Evolutionary conservation across 768 basidiomycete genomes (phyloP).

Genomic region (Russula olivacea): DNA sequence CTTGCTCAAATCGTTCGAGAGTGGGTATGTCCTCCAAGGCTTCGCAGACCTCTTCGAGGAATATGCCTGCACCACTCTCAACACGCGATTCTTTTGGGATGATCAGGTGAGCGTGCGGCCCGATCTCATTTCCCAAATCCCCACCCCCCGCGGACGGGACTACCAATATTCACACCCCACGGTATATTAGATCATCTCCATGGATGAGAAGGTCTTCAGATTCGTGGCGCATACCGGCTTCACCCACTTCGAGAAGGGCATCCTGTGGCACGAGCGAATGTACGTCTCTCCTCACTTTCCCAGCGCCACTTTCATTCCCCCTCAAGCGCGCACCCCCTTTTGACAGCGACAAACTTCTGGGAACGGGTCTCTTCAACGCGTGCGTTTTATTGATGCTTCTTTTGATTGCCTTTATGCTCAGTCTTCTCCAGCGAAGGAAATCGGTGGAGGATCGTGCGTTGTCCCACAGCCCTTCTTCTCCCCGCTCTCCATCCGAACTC

Average conservation of each 20-base stretch:
- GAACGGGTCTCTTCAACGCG: constrained; percentile 52
- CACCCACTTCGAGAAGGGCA: constrained; percentile 24
- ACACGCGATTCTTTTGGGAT: constrained; percentile 33
- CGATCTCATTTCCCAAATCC: neutral
- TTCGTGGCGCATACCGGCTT: constrained; percentile 24
- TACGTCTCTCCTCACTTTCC: constrained; percentile 2
- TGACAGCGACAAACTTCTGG: constrained; percentile 34
- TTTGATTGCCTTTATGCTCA: constrained; percentile 20
- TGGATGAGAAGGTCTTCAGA: constrained; percentile 21
- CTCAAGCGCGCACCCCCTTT: constrained; percentile 4
- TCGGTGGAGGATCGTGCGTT: constrained; percentile 21
- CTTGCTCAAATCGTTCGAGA: constrained; percentile 26
- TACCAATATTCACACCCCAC: neutral
- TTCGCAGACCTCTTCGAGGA: constrained; percentile 29
- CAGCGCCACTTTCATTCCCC: neutral
- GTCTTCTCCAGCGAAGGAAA: constrained; percentile 17
- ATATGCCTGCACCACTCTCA: constrained; percentile 30
- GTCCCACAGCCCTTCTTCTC: neutral
- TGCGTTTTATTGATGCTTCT: constrained; percentile 33
- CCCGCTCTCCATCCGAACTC: constrained; percentile 6
- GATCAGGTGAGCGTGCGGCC: constrained; percentile 26
- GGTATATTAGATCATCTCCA: constrained; percentile 20
- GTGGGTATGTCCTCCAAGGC: constrained; percentile 29
- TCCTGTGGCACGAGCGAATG: constrained; percentile 25
- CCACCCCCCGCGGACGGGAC: neutral